phyloP scores from a whole-genome alignment of 257 asterid genomes.

The Solanum sitiens region DNA sequence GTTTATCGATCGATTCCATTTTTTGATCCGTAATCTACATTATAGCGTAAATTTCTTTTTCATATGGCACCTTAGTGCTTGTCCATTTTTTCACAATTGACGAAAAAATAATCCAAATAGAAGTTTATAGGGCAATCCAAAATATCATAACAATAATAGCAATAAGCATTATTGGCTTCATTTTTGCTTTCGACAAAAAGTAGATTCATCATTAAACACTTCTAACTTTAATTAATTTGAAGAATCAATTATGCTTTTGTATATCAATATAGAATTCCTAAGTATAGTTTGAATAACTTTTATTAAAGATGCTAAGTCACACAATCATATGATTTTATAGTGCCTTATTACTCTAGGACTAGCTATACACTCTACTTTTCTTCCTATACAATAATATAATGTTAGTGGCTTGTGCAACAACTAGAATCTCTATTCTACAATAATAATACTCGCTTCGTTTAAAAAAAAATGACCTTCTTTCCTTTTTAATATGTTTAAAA shows the following conservation, averaged over 20 bases:
- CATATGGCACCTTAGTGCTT: no score
- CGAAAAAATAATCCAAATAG: no score
- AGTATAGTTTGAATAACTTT: not conserved
- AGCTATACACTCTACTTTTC: not conserved
- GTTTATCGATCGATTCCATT: no score
- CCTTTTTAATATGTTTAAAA: no score
- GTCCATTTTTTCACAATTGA: no score
- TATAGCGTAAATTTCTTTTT: no score
- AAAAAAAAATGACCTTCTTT: no score
- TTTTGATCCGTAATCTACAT: no score
- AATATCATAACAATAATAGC: not conserved
- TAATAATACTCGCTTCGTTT: no score
- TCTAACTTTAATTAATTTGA: not conserved
- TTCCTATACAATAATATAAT: not conserved
- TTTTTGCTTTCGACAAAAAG: not conserved
- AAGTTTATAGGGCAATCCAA: no score
- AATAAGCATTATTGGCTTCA: not conserved
- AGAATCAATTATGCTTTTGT: not conserved
- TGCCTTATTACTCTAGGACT: not conserved
- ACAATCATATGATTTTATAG: not conserved
- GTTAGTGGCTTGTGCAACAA: not conserved
- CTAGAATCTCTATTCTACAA: not conserved
- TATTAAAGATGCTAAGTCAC: not conserved
- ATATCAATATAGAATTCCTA: not conserved
- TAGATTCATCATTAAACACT: not conserved